Conservation (phyloP, 2,329 filamentous ascomycete genomes). For the Didymosphaeria variabile region DNA sequence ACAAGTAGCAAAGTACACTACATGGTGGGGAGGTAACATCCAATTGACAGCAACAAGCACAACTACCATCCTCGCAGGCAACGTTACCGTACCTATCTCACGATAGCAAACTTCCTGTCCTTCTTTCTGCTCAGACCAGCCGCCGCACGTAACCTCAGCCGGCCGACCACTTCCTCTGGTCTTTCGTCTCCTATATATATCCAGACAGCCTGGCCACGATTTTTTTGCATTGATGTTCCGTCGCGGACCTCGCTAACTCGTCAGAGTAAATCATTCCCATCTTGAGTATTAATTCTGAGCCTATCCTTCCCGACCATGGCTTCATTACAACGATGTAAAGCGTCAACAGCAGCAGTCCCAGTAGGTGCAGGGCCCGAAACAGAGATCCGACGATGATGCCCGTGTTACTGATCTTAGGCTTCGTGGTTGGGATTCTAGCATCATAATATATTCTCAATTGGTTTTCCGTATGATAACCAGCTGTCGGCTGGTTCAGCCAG, state of each 20-base stretch:
- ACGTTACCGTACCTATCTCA: conserved; percentile 4
- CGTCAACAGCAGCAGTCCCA: conserved; percentile 18
- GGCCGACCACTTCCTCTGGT: conserved; percentile 11
- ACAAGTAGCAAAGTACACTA: neutral
- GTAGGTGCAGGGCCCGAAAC: conserved; percentile 19
- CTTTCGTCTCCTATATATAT: conserved; percentile 22
- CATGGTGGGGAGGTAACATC: neutral
- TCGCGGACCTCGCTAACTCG: conserved; percentile 6
- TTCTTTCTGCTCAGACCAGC: neutral
- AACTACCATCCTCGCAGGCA: neutral
- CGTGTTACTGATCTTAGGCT: conserved; percentile 15
- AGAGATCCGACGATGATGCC: conserved; percentile 18
- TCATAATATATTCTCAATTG: conserved; percentile 10
- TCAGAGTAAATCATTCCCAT: conserved; percentile 18
- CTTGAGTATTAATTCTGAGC: conserved; percentile 21
- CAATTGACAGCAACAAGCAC: neutral
- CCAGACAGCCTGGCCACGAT: conserved; percentile 13
- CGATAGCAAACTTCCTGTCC: conserved; percentile 12
- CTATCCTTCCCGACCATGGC: conserved; percentile 15
- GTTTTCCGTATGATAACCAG: neutral
- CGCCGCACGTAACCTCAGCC: conserved; percentile 17
- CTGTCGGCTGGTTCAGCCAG: conserved; percentile 1
- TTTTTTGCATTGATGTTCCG: conserved; percentile 8
- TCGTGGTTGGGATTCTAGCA: conserved; percentile 11
- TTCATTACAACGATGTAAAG: conserved; percentile 9